These are phyloP conservation scores for Phytophthora palmivora DNA, from an alignment of 352 stramenopile species.

Conservation along the genomic window DNA sequence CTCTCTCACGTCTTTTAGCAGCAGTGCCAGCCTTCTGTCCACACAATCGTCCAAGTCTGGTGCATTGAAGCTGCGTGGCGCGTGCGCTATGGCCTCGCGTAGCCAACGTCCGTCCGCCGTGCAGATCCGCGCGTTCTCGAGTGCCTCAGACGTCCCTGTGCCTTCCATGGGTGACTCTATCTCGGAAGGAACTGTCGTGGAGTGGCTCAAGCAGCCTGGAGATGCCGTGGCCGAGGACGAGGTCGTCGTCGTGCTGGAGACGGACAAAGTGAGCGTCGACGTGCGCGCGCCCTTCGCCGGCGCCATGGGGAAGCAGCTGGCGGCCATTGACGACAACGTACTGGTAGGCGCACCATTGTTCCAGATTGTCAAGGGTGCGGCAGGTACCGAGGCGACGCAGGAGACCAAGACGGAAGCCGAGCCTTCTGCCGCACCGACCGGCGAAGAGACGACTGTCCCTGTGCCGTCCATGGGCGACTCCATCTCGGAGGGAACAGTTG, in stretches of 20 bases:
- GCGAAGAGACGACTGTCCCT: slow-evolving; percentile 61
- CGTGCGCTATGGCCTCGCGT: slow-evolving; percentile 7
- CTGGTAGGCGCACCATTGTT: slow-evolving; percentile 94
- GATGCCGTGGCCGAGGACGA: slow-evolving; percentile 95
- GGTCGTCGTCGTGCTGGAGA: slow-evolving; percentile 98
- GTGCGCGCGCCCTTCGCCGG: slow-evolving; percentile 89
- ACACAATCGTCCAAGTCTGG: slow-evolving; percentile 16
- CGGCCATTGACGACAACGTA: slow-evolving; percentile 95
- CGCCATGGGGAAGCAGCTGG: slow-evolving; percentile 90
- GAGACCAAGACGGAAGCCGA: slow-evolving; percentile 27
- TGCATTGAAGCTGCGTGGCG: slow-evolving; percentile 6
- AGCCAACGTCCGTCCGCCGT: slow-evolving; percentile 7
- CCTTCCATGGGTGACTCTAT: slow-evolving; percentile 97
- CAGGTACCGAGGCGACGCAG: slow-evolving; percentile 27
- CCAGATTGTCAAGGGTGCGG: slow-evolving; percentile 90
- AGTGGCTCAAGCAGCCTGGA: slow-evolving; percentile 94
- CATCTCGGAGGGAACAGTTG: slow-evolving; percentile 98
- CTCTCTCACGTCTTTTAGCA: slow-evolving; percentile 27
- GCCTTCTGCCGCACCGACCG: slow-evolving; percentile 22
- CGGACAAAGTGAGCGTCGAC: slow-evolving; percentile 97
- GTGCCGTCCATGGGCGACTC: slow-evolving; percentile 94
- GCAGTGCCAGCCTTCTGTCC: slow-evolving; percentile 15
- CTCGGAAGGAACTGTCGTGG: slow-evolving; percentile 97
- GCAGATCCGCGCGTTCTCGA: slow-evolving; percentile 49
- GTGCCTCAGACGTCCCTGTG: slow-evolving; percentile 73